Percentiles rank a stretch among this genome's conserved stretches.
Evolutionary conservation across 2,329 filamentous ascomycete species (phyloP).

Genomic region (Lecanosticta acicola): DNA sequence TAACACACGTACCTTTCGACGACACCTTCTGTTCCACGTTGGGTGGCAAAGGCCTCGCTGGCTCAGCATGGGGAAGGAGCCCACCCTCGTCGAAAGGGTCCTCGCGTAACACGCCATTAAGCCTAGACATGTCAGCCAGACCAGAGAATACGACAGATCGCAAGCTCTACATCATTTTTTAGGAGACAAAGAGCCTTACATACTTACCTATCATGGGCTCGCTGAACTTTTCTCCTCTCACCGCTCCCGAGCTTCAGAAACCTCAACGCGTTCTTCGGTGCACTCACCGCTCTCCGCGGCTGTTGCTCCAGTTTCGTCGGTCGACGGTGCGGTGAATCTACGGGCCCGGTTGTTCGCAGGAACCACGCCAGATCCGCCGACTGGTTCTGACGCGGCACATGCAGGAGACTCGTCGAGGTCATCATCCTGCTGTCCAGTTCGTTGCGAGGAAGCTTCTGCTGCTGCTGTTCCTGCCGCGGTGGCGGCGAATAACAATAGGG

Average conservation of each 20-base stretch:
- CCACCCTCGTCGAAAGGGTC: slow-evolving; percentile 32
- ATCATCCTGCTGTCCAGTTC: slow-evolving; percentile 26
- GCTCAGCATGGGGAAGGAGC: slow-evolving; percentile 17
- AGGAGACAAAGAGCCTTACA: slow-evolving; percentile 1
- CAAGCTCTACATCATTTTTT: slow-evolving; percentile 1
- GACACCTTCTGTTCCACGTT: slow-evolving; percentile 33
- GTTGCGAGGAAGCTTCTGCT: too few species aligned
- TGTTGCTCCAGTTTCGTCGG: slow-evolving; percentile 27
- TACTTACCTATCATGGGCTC: slow-evolving; percentile 22
- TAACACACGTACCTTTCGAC: slow-evolving; percentile 27
- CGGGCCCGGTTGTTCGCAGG: slow-evolving; percentile 35
- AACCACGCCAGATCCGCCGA: slow-evolving; percentile 36
- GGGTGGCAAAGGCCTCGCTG: slow-evolving; percentile 15
- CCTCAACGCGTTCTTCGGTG: slow-evolving; percentile 30
- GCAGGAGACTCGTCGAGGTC: slow-evolving; percentile 28
- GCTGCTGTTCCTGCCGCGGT: too few species aligned
- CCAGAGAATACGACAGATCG: slow-evolving; percentile 5
- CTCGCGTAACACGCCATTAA: slow-evolving; percentile 18
- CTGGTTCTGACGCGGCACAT: slow-evolving; percentile 25
- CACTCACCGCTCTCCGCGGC: slow-evolving; percentile 22
- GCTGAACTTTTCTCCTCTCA: slow-evolving; percentile 11
- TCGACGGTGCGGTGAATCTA: slow-evolving; percentile 22
- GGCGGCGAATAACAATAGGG: too few species aligned
- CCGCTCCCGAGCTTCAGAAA: slow-evolving; percentile 23
- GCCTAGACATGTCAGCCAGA: slow-evolving; percentile 12